Evolutionary conservation across 2,329 filamentous ascomycete genomes (phyloP).

Genomic region (Fusarium citri): DNA sequence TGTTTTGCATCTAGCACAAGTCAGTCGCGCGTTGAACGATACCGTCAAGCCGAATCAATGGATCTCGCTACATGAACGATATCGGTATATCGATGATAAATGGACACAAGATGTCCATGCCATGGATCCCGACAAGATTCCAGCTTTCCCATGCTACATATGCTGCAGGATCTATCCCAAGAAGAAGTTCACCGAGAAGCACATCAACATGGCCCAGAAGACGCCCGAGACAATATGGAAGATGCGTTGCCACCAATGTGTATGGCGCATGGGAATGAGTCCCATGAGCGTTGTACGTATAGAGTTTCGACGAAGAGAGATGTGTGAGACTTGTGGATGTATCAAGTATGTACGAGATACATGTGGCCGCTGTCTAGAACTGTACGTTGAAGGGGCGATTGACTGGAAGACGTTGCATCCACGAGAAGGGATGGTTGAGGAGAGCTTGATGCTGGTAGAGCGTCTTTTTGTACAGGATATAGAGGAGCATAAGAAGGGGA

Average conservation of each 20-base stretch:
- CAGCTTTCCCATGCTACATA: constrained; percentile 28
- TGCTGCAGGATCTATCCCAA: constrained; percentile 21
- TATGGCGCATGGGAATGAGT: constrained; percentile 10
- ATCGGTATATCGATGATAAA: constrained; percentile 15
- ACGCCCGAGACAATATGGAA: constrained; percentile 24
- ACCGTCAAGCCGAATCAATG: constrained; percentile 21
- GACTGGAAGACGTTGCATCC: constrained; percentile 5
- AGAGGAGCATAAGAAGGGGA: not conserved
- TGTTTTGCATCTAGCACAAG: constrained; percentile 5
- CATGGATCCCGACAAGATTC: not conserved
- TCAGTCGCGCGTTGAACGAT: constrained; percentile 12
- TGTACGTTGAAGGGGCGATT: constrained; percentile 26
- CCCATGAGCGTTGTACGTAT: not conserved
- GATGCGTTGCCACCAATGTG: constrained; percentile 26
- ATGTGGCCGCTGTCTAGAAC: constrained; percentile 32
- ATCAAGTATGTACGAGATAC: constrained; percentile 15
- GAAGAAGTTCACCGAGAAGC: constrained; percentile 9
- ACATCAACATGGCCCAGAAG: not conserved
- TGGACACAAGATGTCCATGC: constrained; percentile 8
- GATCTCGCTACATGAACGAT: constrained; percentile 25
- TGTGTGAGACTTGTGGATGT: constrained; percentile 34
- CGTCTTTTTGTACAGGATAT: not conserved
- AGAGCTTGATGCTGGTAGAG: constrained; percentile 13
- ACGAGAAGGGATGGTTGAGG: not conserved
- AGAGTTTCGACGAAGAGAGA: constrained; percentile 20